phyloP scores from a whole-genome alignment of 768 basidiomycete genomes.

The Podaxis sp. region DNA sequence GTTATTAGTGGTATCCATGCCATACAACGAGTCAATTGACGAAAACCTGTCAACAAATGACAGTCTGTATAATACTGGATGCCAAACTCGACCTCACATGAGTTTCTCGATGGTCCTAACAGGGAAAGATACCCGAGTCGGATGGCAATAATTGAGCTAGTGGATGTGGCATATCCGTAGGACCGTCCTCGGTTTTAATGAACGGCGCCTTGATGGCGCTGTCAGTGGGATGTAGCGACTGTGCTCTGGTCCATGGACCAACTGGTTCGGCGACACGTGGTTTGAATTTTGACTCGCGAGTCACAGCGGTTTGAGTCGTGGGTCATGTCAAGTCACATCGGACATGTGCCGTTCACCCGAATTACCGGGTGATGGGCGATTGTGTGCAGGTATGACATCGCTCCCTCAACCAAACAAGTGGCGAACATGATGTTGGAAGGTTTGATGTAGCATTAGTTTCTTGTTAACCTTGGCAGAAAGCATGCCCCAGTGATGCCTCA shows the following conservation, averaged over 20 bases:
- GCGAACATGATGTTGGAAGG: background rate
- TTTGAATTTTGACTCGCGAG: background rate
- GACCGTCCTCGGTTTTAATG: slow-evolving; percentile 6
- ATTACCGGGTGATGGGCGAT: background rate
- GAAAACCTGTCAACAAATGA: background rate
- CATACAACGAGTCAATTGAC: background rate
- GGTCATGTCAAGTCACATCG: background rate
- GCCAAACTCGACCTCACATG: background rate
- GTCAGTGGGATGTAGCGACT: background rate
- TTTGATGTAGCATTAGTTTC: background rate
- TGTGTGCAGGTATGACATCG: background rate
- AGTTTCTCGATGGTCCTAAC: background rate
- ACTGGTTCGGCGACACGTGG: slow-evolving; percentile 2
- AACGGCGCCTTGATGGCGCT: background rate
- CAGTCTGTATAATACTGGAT: background rate
- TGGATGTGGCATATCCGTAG: background rate
- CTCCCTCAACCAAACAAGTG: background rate
- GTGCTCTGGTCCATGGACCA: slow-evolving; percentile 1
- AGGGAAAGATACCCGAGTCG: slow-evolving; percentile 1
- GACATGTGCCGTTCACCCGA: slow-evolving; percentile 4
- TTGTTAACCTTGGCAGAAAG: background rate
- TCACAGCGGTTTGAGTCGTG: background rate
- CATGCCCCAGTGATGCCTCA: background rate
- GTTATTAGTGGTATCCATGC: background rate
- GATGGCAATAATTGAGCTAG: background rate